Base-by-base conservation (phyloP, 345 rosid genomes). In the Acer campestre region DNA sequence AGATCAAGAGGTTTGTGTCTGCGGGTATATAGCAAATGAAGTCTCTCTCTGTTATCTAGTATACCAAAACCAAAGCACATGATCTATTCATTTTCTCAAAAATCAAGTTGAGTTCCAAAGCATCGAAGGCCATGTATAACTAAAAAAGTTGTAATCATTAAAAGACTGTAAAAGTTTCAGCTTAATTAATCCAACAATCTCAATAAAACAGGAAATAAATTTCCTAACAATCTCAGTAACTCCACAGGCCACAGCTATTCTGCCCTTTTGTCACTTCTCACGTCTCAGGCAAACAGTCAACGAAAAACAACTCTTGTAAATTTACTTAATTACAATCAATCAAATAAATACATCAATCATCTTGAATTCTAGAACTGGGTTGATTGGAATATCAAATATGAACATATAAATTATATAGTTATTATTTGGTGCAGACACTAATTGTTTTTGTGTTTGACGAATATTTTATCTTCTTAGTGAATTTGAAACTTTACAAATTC, bases 61-160 rank as follows among this genome's bases (percentile, higher is more conserved):
- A 27, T 20, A 61, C 23, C 48, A 82, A 18, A 65, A 6, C 70
- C 64, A 61, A 38, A 63, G 10, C 27, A 63, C 56, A 56, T 22
- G 0, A 48, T 66, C 9, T 64, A 3, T 70, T n/a, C 51, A 27
- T 53, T 14, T 16, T 53, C 58, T 53, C 58, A 53, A 53, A 16
- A 53, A 53, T 6, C 55, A 49, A 13, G 5, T 49, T 12, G 46
- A 49, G 18, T 2, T 49, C 55, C 16, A 49, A 53, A 53, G 58
- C n/a, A 1, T 53, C 58, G 16, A 53, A 53, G 58, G 58, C 58
- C 58, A 53, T 53, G 7, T 16, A 53, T 53, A 53, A 3, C 58
- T 53, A 16, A 49, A 13, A 49, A 14, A 49, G 13, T 49, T 49
- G 16, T 3, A 49, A 13, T 42, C 46, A 42, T 42, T 42, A 42